Evolutionary conservation across 129 eudicot genomes (phyloP), one percentile per base, ranked within the genome.

Genomic region (Dittrichia graveolens): DNA sequence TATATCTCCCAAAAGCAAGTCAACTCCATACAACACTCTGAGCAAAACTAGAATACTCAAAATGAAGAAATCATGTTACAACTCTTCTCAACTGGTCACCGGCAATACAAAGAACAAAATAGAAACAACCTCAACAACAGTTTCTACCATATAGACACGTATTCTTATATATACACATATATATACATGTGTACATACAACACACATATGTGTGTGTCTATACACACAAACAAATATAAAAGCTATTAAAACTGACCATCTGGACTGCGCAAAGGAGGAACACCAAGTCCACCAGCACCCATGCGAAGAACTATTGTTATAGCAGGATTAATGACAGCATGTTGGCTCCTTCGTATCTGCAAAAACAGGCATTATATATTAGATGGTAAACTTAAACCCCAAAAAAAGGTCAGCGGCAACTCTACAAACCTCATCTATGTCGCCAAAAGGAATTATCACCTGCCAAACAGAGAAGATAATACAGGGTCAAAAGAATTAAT

Each of bases 211-310:
- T 24, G 31, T 54, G 52, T 37, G 50, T 24, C 12, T 53, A 53
- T 16, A 42, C 41, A 35, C 7, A 19, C 18, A 16, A 5, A 19
- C 15, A 47, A 5, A 12, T 13, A 4, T 10, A 53, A 16, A 60
- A 68, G 45, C 24, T 60, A 62, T 11, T 54, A 34, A 4, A 47
- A 84, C 96, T 81, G 71, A 94, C 99, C 99, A 86, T 94, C 99
- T 79, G 93, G 92, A 83, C 90, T 94, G 67, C 99, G 91, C 73
- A 94, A 67, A 83, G 99, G 99, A 66, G 99, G 99, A 58, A 85
- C 99, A 42, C 99, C 99, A 81, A 84, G 91, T 42, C 99, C 99
- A 8, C 99, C 99, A 72, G 99, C 93, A 82, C 99, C 99, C 83
- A 84, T 68, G 63, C 96, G 97, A 62, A 94, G 97, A 79, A 94